Percentiles rank a stretch among this genome's conserved stretches.
phyloP scores from a whole-genome alignment of 108 stramenopile genomes.

The Thalassiosira profunda region DNA sequence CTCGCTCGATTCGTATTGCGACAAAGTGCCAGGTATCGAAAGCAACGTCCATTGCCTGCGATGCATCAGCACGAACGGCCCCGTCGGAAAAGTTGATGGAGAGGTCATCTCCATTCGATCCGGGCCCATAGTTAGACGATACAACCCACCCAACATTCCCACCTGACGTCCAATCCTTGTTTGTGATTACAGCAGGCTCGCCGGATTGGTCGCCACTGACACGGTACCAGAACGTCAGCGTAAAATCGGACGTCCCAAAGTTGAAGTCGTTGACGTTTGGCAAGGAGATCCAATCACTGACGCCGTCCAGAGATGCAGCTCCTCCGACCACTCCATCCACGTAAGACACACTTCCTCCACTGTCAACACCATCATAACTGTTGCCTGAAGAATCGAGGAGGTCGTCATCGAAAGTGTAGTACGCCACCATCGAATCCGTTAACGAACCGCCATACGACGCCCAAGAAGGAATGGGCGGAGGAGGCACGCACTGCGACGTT shows the following conservation, averaged over 20 bases:
- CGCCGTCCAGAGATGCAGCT: constrained; percentile 20
- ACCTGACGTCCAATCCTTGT: constrained; percentile 11
- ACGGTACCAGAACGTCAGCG: constrained; percentile 26
- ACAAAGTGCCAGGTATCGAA: constrained; percentile 24
- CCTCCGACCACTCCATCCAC: constrained; percentile 6
- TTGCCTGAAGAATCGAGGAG: constrained; percentile 21
- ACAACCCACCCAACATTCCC: constrained; percentile 22
- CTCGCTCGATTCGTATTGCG: constrained; percentile 10
- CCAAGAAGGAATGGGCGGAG: constrained; percentile 2
- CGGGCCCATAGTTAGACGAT: constrained; percentile 17
- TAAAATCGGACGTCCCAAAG: constrained; percentile 11
- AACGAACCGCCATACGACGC: constrained; percentile 3
- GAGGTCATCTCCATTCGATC: constrained; percentile 27
- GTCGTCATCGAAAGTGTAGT: constrained; percentile 13
- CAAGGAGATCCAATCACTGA: constrained; percentile 13
- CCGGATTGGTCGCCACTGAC: constrained; percentile 10
- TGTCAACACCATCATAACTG: constrained; percentile 3
- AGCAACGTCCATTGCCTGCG: constrained; percentile 16
- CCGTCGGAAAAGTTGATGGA: constrained; percentile 15
- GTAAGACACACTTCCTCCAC: constrained; percentile 5
- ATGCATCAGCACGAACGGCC: neutral
- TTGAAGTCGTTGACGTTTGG: constrained; percentile 8
- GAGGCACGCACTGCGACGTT: neutral
- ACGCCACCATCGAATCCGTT: constrained; percentile 4
- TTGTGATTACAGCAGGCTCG: constrained; percentile 13